Base-by-base conservation (phyloP, 106 monocot species). In the Dendrobium officinale region DNA sequence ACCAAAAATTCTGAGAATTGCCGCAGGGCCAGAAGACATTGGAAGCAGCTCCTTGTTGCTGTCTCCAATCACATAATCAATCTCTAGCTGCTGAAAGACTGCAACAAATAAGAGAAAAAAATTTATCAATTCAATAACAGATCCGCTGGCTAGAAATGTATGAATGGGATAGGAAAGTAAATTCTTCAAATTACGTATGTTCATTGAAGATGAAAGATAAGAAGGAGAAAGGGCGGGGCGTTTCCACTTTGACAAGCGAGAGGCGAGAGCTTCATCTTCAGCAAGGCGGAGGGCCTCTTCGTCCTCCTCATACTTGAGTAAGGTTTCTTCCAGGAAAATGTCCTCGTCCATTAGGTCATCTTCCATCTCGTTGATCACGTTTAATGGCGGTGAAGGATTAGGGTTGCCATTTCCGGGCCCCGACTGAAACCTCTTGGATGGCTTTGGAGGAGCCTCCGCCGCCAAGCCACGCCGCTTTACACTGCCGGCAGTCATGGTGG, bases 291-390 rank as follows among this genome's bases (percentile, higher is more conserved):
- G 88, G 44, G 90, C 89, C 79, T 89, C 92, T 75, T 98, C 97
- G 41, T 89, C 97, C 79, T 91, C 98, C 42, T 85, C 91, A 84
- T 87, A 84, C 41, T 77, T 85, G 22, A 97, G 61, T 29, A 90
- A 80, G 44, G 86, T 86, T 77, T 99, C 99, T 54, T 99, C 99
- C 49, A 93, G 81, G 79, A 91, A 95, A n/a, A 99, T 87, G 79
- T 99, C 95, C 75, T 99, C 99, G 77, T 99, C 99, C 88, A 95
- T 87, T 92, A 99, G 93, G 80, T 99, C 99, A 44, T 99, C 99
- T 58, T 99, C 99, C 73, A 79, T 59, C 33, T 70, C 81, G 78
- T 4, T 43, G 22, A 75, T 37, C 42, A 58, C 42, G 55, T 24
- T 75, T 80, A 56, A 49, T 19, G 42, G 19, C n/a, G 72, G 75